Base-by-base conservation (phyloP, 23 red algal species). In the Gracilaria vermiculophylla region DNA sequence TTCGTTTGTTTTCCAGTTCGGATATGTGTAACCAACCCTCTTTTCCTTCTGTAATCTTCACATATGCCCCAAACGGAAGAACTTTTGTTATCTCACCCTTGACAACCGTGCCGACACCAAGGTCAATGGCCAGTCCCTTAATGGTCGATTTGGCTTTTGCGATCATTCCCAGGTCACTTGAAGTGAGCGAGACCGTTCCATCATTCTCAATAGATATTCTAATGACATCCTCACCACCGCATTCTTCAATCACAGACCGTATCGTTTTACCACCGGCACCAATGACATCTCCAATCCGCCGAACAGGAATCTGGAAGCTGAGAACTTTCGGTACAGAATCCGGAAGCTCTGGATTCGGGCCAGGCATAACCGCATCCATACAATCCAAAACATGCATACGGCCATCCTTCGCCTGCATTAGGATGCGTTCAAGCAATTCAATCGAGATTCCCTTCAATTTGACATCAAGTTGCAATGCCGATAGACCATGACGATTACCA, bases 21-120 rank as follows among this genome's bases (percentile, higher is more conserved):
- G 96, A 98, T 47, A 98, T 98, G 43, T 98, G 96, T 42, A 92
- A 52, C 91, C 86, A 95, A 32, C 86, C 96, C 66, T 98, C 96
- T 40, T 94, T 94, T 19, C 96, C 96, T 16, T 62, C 77, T 3
- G 61, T 35, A 44, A 98, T 71, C 61, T 94, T 80, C 8, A 98
- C 77, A 78, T 95, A 98, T 75, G 93, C 93, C 2, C 92, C 96
- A 87, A 98, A 98, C 53, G 96, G 96, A 47, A 95, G 71, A 67
- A 95, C 62, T 66, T 95, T 94, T 17, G 74, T 90, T 13, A 90
- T 54, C 15, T 33, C 27, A 28, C 85, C 85, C 52, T 70, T 78
- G 20, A 94, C 49, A 6, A 52, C 76, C 17, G 83, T 62, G 10
- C 94, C 87, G 32, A 91, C 76, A 2, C 92, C 94, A 52, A 96